Percentiles rank a stretch among this genome's conserved stretches.
Evolutionary conservation across 1,139 yeast species (phyloP).

Genomic region (Candida freyschussii): DNA sequence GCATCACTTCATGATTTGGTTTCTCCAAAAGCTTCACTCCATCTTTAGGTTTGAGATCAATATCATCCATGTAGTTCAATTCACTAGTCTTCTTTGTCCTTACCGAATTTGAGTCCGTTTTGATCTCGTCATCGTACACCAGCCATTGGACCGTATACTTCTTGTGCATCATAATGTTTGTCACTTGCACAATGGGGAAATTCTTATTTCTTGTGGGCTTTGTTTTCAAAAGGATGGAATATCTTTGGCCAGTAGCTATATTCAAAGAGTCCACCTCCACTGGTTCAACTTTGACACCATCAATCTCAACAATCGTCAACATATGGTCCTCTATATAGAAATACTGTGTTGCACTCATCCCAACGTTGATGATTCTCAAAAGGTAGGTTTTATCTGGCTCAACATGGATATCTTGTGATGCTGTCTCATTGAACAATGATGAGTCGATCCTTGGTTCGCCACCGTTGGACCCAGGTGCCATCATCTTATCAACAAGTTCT

Average conservation of each 20-base stretch:
- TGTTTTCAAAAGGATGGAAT: constrained; percentile 50
- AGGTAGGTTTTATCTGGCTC: constrained; percentile 46
- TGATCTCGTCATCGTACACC: constrained; percentile 29
- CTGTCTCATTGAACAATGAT: constrained; percentile 47
- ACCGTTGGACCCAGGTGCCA: constrained; percentile 40
- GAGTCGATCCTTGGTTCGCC: constrained; percentile 53
- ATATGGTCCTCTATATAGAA: constrained; percentile 50
- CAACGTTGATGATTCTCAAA: constrained; percentile 47
- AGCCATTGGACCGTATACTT: constrained; percentile 35
- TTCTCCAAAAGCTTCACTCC: constrained; percentile 36
- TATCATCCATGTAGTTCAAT: constrained; percentile 35
- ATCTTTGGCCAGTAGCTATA: constrained; percentile 73
- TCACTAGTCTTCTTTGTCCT: constrained; percentile 29
- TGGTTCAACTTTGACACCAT: constrained; percentile 65
- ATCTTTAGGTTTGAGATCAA: constrained; percentile 35
- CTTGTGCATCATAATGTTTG: constrained; percentile 34
- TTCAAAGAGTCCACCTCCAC: constrained; percentile 50
- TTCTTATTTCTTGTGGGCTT: constrained; percentile 27
- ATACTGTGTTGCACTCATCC: constrained; percentile 51
- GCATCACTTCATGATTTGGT: constrained; percentile 43
- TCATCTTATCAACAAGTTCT: constrained; percentile 34
- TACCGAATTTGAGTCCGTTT: constrained; percentile 38
- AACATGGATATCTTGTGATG: constrained; percentile 41
- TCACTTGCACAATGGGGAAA: constrained; percentile 34
- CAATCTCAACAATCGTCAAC: constrained; percentile 60